Base-by-base conservation (phyloP, 441 rosid species). In the Metrosideros polymorpha region DNA sequence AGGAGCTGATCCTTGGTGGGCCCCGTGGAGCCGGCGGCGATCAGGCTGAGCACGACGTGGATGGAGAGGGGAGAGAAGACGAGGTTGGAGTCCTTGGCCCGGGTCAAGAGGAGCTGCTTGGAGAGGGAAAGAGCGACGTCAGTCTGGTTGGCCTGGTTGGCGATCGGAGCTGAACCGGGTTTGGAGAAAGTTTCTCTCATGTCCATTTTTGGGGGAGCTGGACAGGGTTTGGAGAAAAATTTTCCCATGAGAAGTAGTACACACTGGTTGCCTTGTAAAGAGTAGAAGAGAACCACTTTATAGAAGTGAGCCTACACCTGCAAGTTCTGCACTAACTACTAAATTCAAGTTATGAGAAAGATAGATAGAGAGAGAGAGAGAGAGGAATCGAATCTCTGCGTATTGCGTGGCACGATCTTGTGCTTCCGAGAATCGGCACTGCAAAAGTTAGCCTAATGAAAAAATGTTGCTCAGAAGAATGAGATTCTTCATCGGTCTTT, bases 141-240 rank as follows among this genome's bases (percentile, higher is more conserved):
- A 88, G 91, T 96, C 87, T 94, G 98, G 85, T 43, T 45, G 57
- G 89, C 82, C 88, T 94, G 99, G 85, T 47, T 47, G 56, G 88
- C 79, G 91, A 95, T 91, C 57, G 45, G 45, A 43, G 45, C 7
- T 43, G 45, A 8, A 43, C 45, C 7, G 45, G 45, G 45, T 43
- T 43, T 43, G 45, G 6, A 43, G 45, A 43, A 5, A 43, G 45
- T 43, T 83, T 93, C 92, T 2, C 93, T 86, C 43, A 94, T 86
- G 89, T 95, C 96, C 97, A 94, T 95, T 84, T 71, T 87, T 29
- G 27, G 12, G 82, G 49, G 49, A 39, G 27, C n/a, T 27, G 51
- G 50, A 39, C 10, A 18, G n/a, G 82, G 45, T 59, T 59, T 59
- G 71, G 71, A 59, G 71, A 15, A 18, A 59, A 10, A 3, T 15